Percentiles rank a stretch among this genome's conserved stretches.
Evolutionary conservation across 1,139 yeast genomes (phyloP).

Genomic region (Suhomyces taliae): DNA sequence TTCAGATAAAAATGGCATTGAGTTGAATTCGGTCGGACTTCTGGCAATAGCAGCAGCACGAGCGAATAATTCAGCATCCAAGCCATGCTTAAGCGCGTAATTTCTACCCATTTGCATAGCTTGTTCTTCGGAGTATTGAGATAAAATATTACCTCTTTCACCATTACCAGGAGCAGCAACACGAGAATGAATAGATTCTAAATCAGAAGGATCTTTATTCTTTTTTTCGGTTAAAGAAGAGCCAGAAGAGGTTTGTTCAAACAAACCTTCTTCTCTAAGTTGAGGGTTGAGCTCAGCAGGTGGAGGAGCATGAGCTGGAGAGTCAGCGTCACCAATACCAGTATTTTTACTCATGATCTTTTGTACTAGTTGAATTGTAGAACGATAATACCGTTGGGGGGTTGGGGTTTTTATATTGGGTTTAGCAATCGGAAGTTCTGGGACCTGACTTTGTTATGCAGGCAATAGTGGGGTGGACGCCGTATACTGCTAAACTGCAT

Average conservation of each 20-base stretch:
- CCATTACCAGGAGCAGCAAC: slow-evolving; percentile 24
- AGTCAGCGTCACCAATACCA: slow-evolving; percentile 6
- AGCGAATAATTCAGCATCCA: slow-evolving; percentile 67
- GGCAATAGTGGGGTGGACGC: not conserved
- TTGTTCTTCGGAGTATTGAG: slow-evolving; percentile 63
- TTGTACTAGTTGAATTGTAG: not conserved
- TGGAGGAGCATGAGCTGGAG: slow-evolving; percentile 6
- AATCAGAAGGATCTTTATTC: slow-evolving; percentile 21
- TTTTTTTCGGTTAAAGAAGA: slow-evolving; percentile 22
- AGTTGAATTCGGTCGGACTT: slow-evolving; percentile 56
- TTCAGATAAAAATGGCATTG: slow-evolving; percentile 55
- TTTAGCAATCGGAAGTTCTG: not conserved
- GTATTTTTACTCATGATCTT: slow-evolving; percentile 2
- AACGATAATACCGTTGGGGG: not conserved
- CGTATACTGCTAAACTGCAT: not conserved
- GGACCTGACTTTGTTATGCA: not conserved
- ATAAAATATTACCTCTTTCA: slow-evolving; percentile 55
- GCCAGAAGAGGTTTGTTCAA: slow-evolving; percentile 22
- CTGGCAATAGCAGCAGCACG: slow-evolving; percentile 79
- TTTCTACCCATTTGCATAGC: slow-evolving; percentile 70
- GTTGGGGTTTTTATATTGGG: not conserved
- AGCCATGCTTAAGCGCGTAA: slow-evolving; percentile 60
- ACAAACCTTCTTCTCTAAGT: slow-evolving; percentile 18
- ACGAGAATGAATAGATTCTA: slow-evolving; percentile 27
- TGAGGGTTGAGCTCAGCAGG: slow-evolving; percentile 3